phyloP scores from a whole-genome alignment of 495 filamentous ascomycete species.

The Aspergillus bertholletiae region DNA sequence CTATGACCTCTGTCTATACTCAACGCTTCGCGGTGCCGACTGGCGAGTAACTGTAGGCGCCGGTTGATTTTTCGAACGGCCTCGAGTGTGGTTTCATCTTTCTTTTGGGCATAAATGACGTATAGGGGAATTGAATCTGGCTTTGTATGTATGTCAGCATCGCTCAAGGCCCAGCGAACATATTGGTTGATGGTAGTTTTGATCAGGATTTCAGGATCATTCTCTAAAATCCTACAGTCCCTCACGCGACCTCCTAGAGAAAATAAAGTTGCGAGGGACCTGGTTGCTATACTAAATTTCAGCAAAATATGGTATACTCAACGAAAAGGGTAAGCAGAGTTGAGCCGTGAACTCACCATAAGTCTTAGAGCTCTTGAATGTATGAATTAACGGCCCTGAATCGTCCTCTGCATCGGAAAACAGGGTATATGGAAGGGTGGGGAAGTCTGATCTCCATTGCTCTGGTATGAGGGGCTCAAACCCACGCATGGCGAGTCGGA shows the following conservation, averaged over 20 bases:
- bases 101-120: slow-evolving; percentile 26
- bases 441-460: slow-evolving; percentile 59
- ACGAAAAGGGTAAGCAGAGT: neutral
- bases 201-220: slow-evolving; percentile 28
- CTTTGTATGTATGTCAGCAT: slow-evolving; percentile 26
- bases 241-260: slow-evolving; percentile 37
- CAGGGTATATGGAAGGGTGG: slow-evolving; percentile 53
- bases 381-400: slow-evolving; percentile 45
- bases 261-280: slow-evolving; percentile 35
- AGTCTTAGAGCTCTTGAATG: slow-evolving; percentile 29
- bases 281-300: slow-evolving; percentile 24
- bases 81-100: slow-evolving; percentile 24
- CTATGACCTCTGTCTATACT: neutral
- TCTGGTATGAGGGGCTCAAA: slow-evolving; percentile 55
- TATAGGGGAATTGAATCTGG: slow-evolving; percentile 26
- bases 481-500: slow-evolving; percentile 54
- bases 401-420: slow-evolving; percentile 43
- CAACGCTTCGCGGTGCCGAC: slow-evolving; percentile 18
- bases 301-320: too few relatives aligned
- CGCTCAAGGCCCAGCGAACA: slow-evolving; percentile 41
- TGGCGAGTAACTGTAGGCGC: slow-evolving; percentile 26
- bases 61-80: slow-evolving; percentile 28
- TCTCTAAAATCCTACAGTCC: slow-evolving; percentile 27
- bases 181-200: slow-evolving; percentile 32
- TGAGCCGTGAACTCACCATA: slow-evolving; percentile 25